A percentile compares a stretch with the other conserved stretches of the same genome.
Conservation (phyloP, 805 yeast species). For the Ogataea thermomethanolica region DNA sequence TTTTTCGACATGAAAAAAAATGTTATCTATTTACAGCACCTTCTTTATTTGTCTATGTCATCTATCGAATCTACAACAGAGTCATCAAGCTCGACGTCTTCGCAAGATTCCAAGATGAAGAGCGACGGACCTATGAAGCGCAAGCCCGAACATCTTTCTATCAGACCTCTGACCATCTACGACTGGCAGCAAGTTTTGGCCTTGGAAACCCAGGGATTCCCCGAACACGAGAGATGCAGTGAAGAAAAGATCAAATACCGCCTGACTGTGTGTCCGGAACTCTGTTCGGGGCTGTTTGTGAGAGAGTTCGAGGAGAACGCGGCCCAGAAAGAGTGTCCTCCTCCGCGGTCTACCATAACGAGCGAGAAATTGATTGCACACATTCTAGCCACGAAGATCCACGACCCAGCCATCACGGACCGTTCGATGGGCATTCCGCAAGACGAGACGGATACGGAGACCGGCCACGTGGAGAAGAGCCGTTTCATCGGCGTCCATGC, state of each 20-base stretch:
- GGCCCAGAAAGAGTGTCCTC: constrained; percentile 31
- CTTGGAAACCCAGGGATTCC: constrained; percentile 69
- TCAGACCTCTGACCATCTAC: constrained; percentile 74
- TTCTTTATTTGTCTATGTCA: constrained; percentile 6
- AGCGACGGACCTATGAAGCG: constrained; percentile 26
- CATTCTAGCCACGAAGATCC: constrained; percentile 71
- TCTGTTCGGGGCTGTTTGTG: constrained; percentile 82
- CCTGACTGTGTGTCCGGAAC: constrained; percentile 80
- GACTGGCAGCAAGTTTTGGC: constrained; percentile 61
- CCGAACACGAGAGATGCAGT: constrained; percentile 65
- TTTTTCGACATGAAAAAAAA: background rate
- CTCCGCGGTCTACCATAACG: constrained; percentile 46
- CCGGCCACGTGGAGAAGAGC: constrained; percentile 76
- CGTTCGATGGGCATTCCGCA: constrained; percentile 46
- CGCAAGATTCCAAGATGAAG: constrained; percentile 13
- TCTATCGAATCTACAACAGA: constrained; percentile 30
- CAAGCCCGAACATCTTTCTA: constrained; percentile 56
- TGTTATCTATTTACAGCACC: background rate
- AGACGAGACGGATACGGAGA: constrained; percentile 19
- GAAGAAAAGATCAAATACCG: constrained; percentile 65
- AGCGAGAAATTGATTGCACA: constrained; percentile 75
- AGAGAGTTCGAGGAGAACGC: constrained; percentile 51
- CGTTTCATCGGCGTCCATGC: constrained; percentile 78
- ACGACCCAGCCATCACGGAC: constrained; percentile 45
- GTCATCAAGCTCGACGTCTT: constrained; percentile 19